These are phyloP conservation scores for Termitomyces sp. DNA, from an alignment of 768 basidiomycete species.

Conservation along the genomic window DNA sequence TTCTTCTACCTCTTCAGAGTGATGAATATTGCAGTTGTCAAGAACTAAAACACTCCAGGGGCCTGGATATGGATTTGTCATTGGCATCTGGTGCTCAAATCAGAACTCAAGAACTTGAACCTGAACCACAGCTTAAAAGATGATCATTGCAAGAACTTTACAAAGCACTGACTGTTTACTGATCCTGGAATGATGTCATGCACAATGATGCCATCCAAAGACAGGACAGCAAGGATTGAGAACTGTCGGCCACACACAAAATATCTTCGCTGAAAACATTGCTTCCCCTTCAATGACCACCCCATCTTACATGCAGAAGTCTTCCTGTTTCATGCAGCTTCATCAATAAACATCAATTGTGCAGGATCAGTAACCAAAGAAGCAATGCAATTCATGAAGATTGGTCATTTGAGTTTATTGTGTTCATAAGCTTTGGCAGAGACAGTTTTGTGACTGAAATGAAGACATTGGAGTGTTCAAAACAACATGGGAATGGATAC, in stretches of 20 bases:
- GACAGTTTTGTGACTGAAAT: not conserved
- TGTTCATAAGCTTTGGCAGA: not conserved
- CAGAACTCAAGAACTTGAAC: too few relatives aligned
- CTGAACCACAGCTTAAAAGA: too few relatives aligned
- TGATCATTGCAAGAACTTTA: too few relatives aligned
- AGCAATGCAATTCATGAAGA: constrained; percentile 11
- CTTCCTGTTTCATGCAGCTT: constrained; percentile 11
- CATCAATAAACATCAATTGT: constrained; percentile 10
- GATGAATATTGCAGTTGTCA: not conserved
- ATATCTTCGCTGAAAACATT: not conserved
- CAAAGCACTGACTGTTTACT: not conserved
- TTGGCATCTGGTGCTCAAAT: not conserved
- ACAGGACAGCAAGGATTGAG: not conserved
- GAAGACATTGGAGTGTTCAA: not conserved
- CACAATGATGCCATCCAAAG: constrained; percentile 2
- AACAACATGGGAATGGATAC: not conserved
- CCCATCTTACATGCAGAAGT: not conserved
- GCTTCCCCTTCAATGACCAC: constrained; percentile 6
- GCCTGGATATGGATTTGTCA: not conserved
- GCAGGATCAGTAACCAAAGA: constrained; percentile 3
- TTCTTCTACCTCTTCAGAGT: not conserved
- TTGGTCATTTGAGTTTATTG: not conserved
- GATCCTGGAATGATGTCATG: constrained; percentile 1
- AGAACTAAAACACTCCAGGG: not conserved
- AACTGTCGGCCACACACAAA: not conserved